phyloP scores from a whole-genome alignment of 2,329 filamentous ascomycete species.

The Lasiodiplodia sp. region DNA sequence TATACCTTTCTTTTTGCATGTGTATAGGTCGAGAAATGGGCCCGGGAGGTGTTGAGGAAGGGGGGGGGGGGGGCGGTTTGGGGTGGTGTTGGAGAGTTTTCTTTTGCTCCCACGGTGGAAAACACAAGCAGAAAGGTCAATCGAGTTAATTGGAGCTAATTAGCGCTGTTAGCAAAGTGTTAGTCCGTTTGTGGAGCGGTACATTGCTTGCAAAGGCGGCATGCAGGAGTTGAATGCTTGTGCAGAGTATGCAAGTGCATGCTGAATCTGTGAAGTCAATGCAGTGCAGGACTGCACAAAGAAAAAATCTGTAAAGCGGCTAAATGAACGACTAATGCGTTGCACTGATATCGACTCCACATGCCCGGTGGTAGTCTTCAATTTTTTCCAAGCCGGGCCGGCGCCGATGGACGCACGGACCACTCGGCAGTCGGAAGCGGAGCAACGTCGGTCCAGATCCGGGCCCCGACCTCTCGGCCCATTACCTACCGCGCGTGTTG shows the following conservation, averaged over 20 bases:
- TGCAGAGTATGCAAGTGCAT: neutral
- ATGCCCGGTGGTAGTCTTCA: neutral
- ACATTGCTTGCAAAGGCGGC: neutral
- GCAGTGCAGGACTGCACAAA: neutral
- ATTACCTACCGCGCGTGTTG: neutral
- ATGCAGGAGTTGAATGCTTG: neutral
- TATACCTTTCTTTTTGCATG: neutral
- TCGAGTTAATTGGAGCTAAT: too few relatives aligned
- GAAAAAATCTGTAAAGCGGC: neutral
- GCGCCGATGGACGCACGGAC: neutral
- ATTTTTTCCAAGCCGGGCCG: neutral
- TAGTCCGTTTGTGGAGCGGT: neutral
- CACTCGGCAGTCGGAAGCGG: slow-evolving; percentile 3
- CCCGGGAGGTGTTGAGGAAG: neutral
- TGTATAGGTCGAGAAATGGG: neutral
- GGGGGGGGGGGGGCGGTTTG: too few relatives aligned
- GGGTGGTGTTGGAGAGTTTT: neutral
- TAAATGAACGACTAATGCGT: neutral
- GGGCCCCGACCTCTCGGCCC: neutral
- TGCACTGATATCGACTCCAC: neutral
- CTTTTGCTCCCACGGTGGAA: neutral
- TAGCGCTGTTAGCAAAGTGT: neutral
- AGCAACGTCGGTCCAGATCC: slow-evolving; percentile 3
- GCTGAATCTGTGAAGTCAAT: neutral
- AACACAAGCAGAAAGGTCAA: neutral